These are phyloP conservation scores for Penicillium sp. DNA, from an alignment of 2,329 filamentous ascomycete species.

Conservation along the genomic window DNA sequence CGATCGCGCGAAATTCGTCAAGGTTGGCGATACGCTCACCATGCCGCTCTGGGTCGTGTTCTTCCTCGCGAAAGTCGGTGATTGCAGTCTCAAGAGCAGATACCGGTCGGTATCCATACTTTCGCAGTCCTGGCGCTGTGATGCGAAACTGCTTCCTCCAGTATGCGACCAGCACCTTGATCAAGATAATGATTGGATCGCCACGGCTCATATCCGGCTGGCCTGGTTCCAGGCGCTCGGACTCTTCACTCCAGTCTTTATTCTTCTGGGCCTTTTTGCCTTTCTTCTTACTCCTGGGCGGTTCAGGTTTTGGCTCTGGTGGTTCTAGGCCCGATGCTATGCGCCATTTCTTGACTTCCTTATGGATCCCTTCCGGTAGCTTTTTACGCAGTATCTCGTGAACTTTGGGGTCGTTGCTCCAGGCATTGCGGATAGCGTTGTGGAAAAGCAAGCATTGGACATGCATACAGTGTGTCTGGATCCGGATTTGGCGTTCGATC, in stretches of 20 bases:
- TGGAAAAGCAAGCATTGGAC: constrained; percentile 87
- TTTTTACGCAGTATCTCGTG: constrained; percentile 75
- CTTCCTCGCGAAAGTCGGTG: constrained; percentile 65
- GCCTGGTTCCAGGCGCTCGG: constrained; percentile 67
- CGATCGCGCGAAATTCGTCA: constrained; percentile 66
- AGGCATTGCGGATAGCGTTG: constrained; percentile 80
- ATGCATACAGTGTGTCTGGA: constrained; percentile 81
- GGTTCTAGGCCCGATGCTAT: constrained; percentile 63
- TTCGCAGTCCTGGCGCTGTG: constrained; percentile 77
- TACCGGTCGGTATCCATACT: constrained; percentile 83
- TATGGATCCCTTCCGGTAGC: constrained; percentile 65
- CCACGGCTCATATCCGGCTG: constrained; percentile 75
- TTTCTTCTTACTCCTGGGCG: constrained; percentile 44
- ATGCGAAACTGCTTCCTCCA: constrained; percentile 84
- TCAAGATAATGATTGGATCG: constrained; percentile 74
- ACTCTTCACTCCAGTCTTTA: constrained; percentile 71
- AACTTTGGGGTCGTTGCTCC: constrained; percentile 74
- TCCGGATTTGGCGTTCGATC: constrained; percentile 74
- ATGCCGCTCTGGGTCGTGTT: constrained; percentile 62
- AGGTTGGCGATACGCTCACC: constrained; percentile 73
- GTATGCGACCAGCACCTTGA: constrained; percentile 75
- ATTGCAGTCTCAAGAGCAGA: constrained; percentile 71
- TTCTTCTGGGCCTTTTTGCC: constrained; percentile 43
- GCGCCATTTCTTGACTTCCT: constrained; percentile 72
- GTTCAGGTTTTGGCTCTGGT: constrained; percentile 43